phyloP scores from a whole-genome alignment of 1,284 basidiomycete species.

The Entoloma clypeatum region DNA sequence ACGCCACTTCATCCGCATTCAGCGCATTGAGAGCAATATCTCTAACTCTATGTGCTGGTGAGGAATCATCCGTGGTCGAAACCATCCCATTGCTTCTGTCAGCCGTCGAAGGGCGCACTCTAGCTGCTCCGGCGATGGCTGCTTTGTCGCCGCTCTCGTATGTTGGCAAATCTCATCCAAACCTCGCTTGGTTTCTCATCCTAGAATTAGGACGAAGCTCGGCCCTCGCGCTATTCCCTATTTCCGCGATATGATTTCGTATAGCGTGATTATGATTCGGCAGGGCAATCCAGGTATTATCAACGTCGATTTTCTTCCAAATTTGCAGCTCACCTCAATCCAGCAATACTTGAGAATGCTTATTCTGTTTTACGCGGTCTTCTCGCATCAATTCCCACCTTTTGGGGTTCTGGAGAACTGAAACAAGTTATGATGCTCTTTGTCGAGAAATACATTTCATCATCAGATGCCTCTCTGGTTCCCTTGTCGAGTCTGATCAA shows the following conservation, averaged over 20 bases:
- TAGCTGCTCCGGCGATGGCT: slow-evolving; percentile 42
- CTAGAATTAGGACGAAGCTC: slow-evolving; percentile 56
- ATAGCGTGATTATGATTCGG: slow-evolving; percentile 50
- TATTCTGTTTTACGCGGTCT: slow-evolving; percentile 53
- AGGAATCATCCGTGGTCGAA: slow-evolving; percentile 61
- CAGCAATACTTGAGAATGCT: slow-evolving; percentile 34
- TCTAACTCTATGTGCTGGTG: slow-evolving; percentile 53
- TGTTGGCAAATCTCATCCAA: slow-evolving; percentile 22
- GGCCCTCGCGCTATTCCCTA: slow-evolving; percentile 84
- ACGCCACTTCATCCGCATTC: slow-evolving; percentile 46
- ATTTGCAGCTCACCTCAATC: slow-evolving; percentile 6
- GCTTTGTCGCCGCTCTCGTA: slow-evolving; percentile 62
- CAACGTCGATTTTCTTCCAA: slow-evolving; percentile 10
- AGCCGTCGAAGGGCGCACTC: slow-evolving; percentile 37
- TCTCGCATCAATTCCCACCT: slow-evolving; percentile 61
- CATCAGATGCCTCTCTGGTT: slow-evolving; percentile 26
- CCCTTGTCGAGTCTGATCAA: slow-evolving; percentile 41
- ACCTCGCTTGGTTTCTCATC: slow-evolving; percentile 9
- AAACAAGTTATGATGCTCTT: slow-evolving; percentile 53
- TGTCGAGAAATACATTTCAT: slow-evolving; percentile 40
- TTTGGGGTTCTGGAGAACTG: slow-evolving; percentile 66
- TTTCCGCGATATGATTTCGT: slow-evolving; percentile 68
- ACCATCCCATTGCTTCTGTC: slow-evolving; percentile 57
- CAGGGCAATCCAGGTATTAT: slow-evolving; percentile 35
- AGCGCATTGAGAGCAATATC: slow-evolving; percentile 58